Base-by-base conservation (phyloP, 345 rosid species). In the Hypericum perforatum region DNA sequence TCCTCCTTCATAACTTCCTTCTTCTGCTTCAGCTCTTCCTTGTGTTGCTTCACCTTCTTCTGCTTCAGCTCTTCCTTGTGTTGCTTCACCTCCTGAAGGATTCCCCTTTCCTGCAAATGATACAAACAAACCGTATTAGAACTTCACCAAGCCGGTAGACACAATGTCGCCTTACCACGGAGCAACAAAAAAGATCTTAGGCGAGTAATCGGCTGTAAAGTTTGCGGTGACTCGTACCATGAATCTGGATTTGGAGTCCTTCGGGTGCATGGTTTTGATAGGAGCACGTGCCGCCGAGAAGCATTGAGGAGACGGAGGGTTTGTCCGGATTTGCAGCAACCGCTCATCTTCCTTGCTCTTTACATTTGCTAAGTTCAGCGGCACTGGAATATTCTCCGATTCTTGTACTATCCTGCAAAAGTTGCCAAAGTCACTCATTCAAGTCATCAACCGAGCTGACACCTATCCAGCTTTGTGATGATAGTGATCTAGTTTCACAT, bases 301-400 rank as follows among this genome's bases (percentile, higher is more conserved):
- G 74, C 98, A 88, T 63, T 85, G 98, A 41, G 97, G 98, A 49
- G 98, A 85, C 60, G 98, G 98, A 72, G 98, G 98, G 59, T 75
- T 81, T n/a, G 86, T 84, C 58, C 89, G 78, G 45, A 82, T 80
- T 48, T 78, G 94, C 68, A 79, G 65, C 41, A 78, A 46, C 12
- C 70, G 70, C 37, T 79, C 82, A n/a, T 75, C 72, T 64, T 73
- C 80, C 62, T 71, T 78, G 59, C 53, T 64, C 70, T 75, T 77
- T 38, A 78, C 67, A 53, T 61, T 78, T 71, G 74, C 89, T 69
- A 75, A 62, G 56, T 86, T 77, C 38, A 79, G 12, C 48, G 70
- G 40, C 41, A 76, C 53, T 0, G 80, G 85, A 46, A 70, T 63
- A 74, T 85, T 83, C 73, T 79, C 92, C 1, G 74, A 72, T 54